phyloP scores from a whole-genome alignment of 2,329 filamentous ascomycete genomes.

The Epichloe bromicola region DNA sequence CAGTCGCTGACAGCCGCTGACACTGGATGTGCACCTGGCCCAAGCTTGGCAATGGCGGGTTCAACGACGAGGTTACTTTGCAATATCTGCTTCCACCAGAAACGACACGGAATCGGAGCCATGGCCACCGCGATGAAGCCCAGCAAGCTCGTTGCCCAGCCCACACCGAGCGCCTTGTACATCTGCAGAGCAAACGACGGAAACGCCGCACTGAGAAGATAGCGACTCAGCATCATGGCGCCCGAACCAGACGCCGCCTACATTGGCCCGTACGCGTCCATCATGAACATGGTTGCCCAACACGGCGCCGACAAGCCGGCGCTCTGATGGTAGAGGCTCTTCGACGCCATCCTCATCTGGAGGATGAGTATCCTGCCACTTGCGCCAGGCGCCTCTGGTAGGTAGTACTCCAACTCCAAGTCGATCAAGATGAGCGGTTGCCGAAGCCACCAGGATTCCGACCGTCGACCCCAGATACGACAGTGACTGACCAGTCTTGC shows the following conservation, averaged over 20 bases:
- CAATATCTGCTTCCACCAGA: slow-evolving; percentile 5
- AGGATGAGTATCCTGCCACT: slow-evolving; percentile 25
- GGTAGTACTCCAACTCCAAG: too few relatives aligned
- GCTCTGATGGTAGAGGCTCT: slow-evolving; percentile 48
- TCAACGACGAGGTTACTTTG: too few relatives aligned
- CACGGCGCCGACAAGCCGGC: slow-evolving; percentile 48
- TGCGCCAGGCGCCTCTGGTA: slow-evolving; percentile 7
- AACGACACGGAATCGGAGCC: slow-evolving; percentile 23
- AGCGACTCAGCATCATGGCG: slow-evolving; percentile 20
- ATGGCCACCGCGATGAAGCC: slow-evolving; percentile 25
- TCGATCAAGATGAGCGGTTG: too few relatives aligned
- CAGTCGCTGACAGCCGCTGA: not conserved
- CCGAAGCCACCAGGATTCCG: too few relatives aligned
- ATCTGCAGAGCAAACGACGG: slow-evolving; percentile 27
- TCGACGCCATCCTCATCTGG: slow-evolving; percentile 24
- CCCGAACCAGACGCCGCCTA: slow-evolving; percentile 16
- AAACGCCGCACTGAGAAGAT: slow-evolving; percentile 47
- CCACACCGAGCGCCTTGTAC: slow-evolving; percentile 26
- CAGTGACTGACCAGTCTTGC: too few relatives aligned
- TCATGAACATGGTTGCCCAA: slow-evolving; percentile 28
- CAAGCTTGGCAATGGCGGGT: too few relatives aligned
- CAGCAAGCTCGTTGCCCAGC: slow-evolving; percentile 31
- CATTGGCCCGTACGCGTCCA: slow-evolving; percentile 16
- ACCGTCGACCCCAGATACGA: too few relatives aligned
- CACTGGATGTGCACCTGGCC: too few relatives aligned